Conservation (phyloP, 2,329 filamentous ascomycete genomes). For the Cercospora nicotianae region DNA sequence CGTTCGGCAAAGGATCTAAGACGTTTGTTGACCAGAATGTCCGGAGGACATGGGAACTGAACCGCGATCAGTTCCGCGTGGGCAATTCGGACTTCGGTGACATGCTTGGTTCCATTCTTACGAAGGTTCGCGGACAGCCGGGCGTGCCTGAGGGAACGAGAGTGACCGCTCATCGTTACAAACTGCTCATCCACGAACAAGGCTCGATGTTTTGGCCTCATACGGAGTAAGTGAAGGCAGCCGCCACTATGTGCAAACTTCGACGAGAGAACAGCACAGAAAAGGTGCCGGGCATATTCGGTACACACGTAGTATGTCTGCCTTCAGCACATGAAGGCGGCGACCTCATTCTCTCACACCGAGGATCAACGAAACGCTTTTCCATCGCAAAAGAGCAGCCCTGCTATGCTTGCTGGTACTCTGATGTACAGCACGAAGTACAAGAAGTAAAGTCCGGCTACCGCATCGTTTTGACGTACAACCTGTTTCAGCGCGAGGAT, state of each 20-base stretch:
- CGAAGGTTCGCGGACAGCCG: too few relatives aligned
- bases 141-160: neutral
- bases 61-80: neutral
- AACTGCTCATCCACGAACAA: neutral
- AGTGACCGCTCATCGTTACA: neutral
- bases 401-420: neutral
- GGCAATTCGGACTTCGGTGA: too few relatives aligned
- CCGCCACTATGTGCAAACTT: neutral
- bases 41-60: neutral
- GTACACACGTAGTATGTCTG: neutral
- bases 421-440: neutral
- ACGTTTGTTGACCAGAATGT: neutral
- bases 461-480: neutral
- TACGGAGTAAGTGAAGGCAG: neutral
- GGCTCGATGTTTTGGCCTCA: neutral
- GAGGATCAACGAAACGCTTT: neutral
- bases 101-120: too few relatives aligned
- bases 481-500: neutral
- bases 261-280: neutral
- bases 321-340: neutral
- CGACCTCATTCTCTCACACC: neutral
- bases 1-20: neutral
- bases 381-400: neutral
- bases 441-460: neutral
- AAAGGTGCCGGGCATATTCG: neutral